phyloP scores from a whole-genome alignment of 768 basidiomycete genomes.

The Roridomyces roridus region DNA sequence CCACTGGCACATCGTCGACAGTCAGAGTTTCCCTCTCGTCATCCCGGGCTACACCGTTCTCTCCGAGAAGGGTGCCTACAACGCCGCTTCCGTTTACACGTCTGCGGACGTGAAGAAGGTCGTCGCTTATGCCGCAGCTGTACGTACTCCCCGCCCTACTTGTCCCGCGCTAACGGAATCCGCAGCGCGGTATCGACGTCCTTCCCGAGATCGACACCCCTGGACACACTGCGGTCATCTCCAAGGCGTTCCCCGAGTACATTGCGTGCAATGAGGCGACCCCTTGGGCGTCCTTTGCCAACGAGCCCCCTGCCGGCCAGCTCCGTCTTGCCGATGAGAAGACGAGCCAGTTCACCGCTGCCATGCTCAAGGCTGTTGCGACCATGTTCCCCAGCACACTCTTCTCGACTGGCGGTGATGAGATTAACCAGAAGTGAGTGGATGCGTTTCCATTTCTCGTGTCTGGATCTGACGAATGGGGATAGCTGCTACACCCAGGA shows the following conservation, averaged over 20 bases:
- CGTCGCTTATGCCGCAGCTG: constrained; percentile 71
- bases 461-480: background rate
- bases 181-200: constrained; percentile 61
- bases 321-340: constrained; percentile 56
- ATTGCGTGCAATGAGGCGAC: constrained; percentile 54
- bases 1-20: constrained; percentile 88
- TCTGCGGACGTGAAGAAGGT: constrained; percentile 62
- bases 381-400: constrained; percentile 44
- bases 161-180: background rate
- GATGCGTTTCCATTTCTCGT: too few relatives aligned
- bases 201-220: constrained; percentile 70
- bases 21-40: constrained; percentile 80
- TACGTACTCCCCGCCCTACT: constrained; percentile 40
- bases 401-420: constrained; percentile 70
- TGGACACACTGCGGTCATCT: constrained; percentile 64
- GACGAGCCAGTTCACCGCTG: constrained; percentile 49
- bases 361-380: constrained; percentile 48
- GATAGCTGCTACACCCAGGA: constrained; percentile 53
- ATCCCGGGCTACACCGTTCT: constrained; percentile 67
- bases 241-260: constrained; percentile 57
- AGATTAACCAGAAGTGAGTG: constrained; percentile 52
- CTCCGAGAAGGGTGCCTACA: constrained; percentile 72
- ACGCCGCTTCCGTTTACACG: constrained; percentile 56
- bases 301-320: constrained; percentile 70
- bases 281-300: constrained; percentile 54